Evolutionary conservation across 1,139 yeast species (phyloP), one percentile per base, ranked within the genome.

Genomic region (Taphrina betulina): DNA sequence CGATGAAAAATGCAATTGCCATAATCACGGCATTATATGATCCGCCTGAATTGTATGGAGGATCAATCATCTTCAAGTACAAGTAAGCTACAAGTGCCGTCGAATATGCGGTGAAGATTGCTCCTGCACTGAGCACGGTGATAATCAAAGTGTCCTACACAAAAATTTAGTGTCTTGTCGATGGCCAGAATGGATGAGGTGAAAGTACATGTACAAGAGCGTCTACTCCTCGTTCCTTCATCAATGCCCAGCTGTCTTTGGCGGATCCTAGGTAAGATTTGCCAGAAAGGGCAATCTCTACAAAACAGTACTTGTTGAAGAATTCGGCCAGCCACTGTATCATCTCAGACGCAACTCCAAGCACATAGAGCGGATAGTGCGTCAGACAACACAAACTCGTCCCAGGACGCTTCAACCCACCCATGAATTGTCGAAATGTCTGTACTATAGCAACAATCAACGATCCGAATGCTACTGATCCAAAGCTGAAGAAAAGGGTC

Each of bases 381-480:
- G n/a, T n/a, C n/a, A n/a, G n/a, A n/a, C n/a, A n/a, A n/a, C n/a
- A n/a, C n/a, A n/a, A n/a, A n/a, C n/a, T n/a, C n/a, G n/a, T n/a
- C n/a, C n/a, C n/a, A n/a, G n/a, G n/a, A n/a, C n/a, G n/a, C n/a
- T 79, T 76, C 58, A 81, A 67, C 35, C 80, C 66, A 34, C 69
- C 72, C 46, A 76, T 64, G 10, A 78, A 68, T 60, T 81, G 82
- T 58, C 80, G 78, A 36, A 83, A 63, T 26, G 85, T 72, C 66
- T 86, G 90, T 62, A 89, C 77, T 28, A 87, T 62, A 0, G 96
- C 79, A 12, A 88, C 95, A 64, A 88, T 79, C 63, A 89, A 72
- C 1, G 95, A 85, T 0, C 96, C 96, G 67, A 86, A 85, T 67
- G 95, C 84, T 57, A 90, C 83, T 2, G 96, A 86, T 0, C 97